Evolutionary conservation across 306 rosid genomes (phyloP).

Genomic region (Medicago truncatula): MtrunA17r5.0-ANR NC_053042.1:27883501-27884000

Average conservation of each 20-base stretch:
- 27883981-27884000: neutral
- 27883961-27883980: neutral
- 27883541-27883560: no score
- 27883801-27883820: neutral
- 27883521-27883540: no score
- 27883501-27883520: no score
- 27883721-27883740: neutral
- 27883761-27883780: neutral
- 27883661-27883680: neutral
- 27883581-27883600: neutral
- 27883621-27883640: neutral
- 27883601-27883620: neutral
- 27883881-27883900: neutral
- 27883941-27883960: neutral
- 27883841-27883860: neutral
- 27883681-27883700: neutral
- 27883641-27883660: neutral
- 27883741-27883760: neutral
- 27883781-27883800: neutral
- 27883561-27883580: no score
- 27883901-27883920: neutral
- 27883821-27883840: conserved; percentile 5
- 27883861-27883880: neutral
- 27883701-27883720: neutral
- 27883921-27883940: neutral